Evolutionary conservation across 768 basidiomycete species (phyloP).

Genomic region (Leccinum longicurvipes): DNA sequence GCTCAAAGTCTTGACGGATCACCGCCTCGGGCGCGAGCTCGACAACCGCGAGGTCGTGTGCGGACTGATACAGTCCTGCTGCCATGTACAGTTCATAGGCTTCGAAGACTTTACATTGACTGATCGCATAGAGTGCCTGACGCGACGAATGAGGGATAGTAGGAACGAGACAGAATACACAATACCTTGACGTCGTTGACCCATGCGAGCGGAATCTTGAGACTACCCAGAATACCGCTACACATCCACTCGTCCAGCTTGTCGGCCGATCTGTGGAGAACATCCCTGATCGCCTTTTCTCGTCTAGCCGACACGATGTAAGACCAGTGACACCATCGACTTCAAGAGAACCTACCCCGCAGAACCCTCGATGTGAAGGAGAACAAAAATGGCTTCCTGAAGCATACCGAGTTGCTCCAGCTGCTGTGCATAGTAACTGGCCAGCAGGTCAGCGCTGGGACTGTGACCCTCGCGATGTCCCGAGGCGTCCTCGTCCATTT

Average conservation of each 20-base stretch:
- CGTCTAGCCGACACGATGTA: constrained; percentile 52
- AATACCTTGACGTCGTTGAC: constrained; percentile 84
- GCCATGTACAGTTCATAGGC: constrained; percentile 77
- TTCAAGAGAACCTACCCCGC: constrained; percentile 54
- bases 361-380: constrained; percentile 82
- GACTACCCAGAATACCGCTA: constrained; percentile 65
- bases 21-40: constrained; percentile 88
- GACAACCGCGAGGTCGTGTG: constrained; percentile 81
- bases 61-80: constrained; percentile 66
- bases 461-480: constrained; percentile 68
- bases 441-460: constrained; percentile 77
- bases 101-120: constrained; percentile 57
- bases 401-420: constrained; percentile 78
- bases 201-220: constrained; percentile 84
- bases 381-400: constrained; percentile 84
- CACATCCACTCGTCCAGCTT: constrained; percentile 71
- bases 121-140: constrained; percentile 66
- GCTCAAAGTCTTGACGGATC: constrained; percentile 49
- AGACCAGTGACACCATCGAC: not conserved
- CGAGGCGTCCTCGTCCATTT: constrained; percentile 42
- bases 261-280: constrained; percentile 67
- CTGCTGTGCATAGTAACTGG: constrained; percentile 83
- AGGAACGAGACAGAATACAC: not conserved
- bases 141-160: not conserved
- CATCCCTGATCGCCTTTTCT: constrained; percentile 75